Percentiles rank a stretch among this genome's conserved stretches.
phyloP scores from a whole-genome alignment of 768 basidiomycete genomes.

The Strobilomyces confusus region DNA sequence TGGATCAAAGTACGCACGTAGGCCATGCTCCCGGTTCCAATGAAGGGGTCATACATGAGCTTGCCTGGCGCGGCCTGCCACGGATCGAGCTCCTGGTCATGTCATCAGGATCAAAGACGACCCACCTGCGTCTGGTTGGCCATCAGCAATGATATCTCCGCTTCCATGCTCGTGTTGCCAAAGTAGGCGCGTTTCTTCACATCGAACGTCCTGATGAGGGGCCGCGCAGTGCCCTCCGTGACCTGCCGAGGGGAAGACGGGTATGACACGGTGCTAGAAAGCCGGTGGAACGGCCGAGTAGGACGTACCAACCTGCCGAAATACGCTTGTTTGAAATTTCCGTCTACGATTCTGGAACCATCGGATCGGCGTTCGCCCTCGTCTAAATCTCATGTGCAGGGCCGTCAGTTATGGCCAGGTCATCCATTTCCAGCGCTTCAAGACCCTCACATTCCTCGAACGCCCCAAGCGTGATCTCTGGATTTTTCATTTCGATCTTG shows the following conservation, averaged over 20 bases:
- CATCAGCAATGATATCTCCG: conserved; percentile 94
- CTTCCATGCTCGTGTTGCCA: conserved; percentile 98
- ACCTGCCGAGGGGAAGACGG: conserved; percentile 34
- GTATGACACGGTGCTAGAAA: background rate
- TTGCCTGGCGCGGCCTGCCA: conserved; percentile 80
- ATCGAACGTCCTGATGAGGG: conserved; percentile 65
- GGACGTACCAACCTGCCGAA: conserved; percentile 83
- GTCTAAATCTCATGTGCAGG: conserved; percentile 34
- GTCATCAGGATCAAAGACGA: background rate
- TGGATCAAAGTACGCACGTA: conserved; percentile 47
- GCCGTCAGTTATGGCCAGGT: background rate
- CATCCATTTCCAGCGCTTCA: background rate
- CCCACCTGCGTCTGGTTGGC: conserved; percentile 88
- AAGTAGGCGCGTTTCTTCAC: conserved; percentile 89
- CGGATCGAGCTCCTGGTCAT: background rate
- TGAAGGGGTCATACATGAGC: conserved; percentile 92
- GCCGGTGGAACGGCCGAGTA: background rate
- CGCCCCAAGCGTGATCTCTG: conserved; percentile 67
- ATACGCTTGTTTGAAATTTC: conserved; percentile 66
- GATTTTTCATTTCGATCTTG: conserved; percentile 74
- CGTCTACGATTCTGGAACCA: conserved; percentile 55
- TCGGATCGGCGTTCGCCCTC: conserved; percentile 46
- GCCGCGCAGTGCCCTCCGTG: conserved; percentile 62
- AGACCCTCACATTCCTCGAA: conserved; percentile 80
- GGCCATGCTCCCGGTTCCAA: conserved; percentile 89